These are phyloP conservation scores for Suillus bovinus DNA, from an alignment of 768 basidiomycete genomes.

Conservation along the genomic window DNA sequence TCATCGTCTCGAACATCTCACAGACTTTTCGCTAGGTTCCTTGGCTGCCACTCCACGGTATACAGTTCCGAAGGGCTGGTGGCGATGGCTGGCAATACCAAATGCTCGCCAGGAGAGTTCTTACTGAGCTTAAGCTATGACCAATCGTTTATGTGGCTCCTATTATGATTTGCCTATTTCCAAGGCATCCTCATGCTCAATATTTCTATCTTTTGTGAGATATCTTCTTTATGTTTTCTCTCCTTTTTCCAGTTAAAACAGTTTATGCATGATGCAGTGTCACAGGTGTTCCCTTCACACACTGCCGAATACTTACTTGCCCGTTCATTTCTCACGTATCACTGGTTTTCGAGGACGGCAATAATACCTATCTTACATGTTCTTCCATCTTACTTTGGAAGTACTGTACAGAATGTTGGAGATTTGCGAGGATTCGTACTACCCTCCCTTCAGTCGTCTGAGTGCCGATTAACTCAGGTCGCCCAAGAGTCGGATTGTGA, in stretches of 20 bases:
- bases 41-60: slow-evolving; percentile 89
- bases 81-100: slow-evolving; percentile 98
- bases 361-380: slow-evolving; percentile 12
- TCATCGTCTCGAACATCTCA: slow-evolving; percentile 6
- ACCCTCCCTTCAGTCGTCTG: not conserved
- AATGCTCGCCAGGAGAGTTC: slow-evolving; percentile 85
- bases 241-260: slow-evolving; percentile 2
- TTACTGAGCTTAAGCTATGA: slow-evolving; percentile 87
- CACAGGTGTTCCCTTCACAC: slow-evolving; percentile 7
- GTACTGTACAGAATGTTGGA: not conserved
- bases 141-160: slow-evolving; percentile 5
- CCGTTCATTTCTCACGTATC: slow-evolving; percentile 12
- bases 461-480: no score
- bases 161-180: slow-evolving; percentile 4
- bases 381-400: slow-evolving; percentile 1
- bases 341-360: slow-evolving; percentile 13
- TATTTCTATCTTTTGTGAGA: slow-evolving; percentile 19
- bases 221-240: slow-evolving; percentile 14
- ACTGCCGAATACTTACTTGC: slow-evolving; percentile 11
- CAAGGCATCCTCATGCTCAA: slow-evolving; percentile 19
- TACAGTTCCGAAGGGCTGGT: slow-evolving; percentile 89
- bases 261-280: slow-evolving; percentile 8
- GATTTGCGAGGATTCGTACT: not conserved
- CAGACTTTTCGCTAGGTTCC: slow-evolving; percentile 62
- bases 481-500: no score